Base-by-base conservation (phyloP, 208 protist genomes). In the Trypanosoma congolense region DNA sequence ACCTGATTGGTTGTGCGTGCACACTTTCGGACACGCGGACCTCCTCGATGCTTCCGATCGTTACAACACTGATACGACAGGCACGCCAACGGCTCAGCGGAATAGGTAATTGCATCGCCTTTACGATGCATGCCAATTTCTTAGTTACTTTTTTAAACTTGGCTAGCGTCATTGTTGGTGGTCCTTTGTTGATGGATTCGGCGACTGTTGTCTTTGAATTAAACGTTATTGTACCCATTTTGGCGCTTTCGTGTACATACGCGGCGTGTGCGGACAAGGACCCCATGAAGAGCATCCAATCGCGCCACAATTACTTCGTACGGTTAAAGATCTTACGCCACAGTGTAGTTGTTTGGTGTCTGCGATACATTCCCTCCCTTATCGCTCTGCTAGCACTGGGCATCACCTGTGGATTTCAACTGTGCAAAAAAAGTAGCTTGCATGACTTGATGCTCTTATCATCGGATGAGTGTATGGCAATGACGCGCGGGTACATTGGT, bases 241-340 rank as follows among this genome's bases (percentile, higher is more conserved):
- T 95, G 16, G 74, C 83, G 31, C 66, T 91, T 31, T 76, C 69
- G 33, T 91, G 84, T 56, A 87, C 84, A 2, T 92, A 91, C 66
- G 90, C 78, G n/a, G 87, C 79, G 42, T 89, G 88, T 66, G 70
- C 81, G 2, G 77, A 76, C 19, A 78, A 80, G 33, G 83, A 95
- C 42, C 65, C 77, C 25, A 95, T 95, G 88, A 80, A 84, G 41
- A 84, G 77, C 36, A 88, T 92, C 67, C 70, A 74, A 4, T 88
- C 81, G 49, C 56, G 83, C 3, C 84, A 90, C 63, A 95, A 91
- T 58, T 86, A 85, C 56, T 89, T 87, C 71, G 80, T 92, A 10
- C 81, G 88, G 8, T 62, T 85, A 2, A 82, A 82, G 16, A 92
- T 95, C 44, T 81, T 90, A 46, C 61, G 61, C 18, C 88, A 95